Conservation (phyloP, 1,139 yeast genomes). For the Diutina pseudorugosa region DNA sequence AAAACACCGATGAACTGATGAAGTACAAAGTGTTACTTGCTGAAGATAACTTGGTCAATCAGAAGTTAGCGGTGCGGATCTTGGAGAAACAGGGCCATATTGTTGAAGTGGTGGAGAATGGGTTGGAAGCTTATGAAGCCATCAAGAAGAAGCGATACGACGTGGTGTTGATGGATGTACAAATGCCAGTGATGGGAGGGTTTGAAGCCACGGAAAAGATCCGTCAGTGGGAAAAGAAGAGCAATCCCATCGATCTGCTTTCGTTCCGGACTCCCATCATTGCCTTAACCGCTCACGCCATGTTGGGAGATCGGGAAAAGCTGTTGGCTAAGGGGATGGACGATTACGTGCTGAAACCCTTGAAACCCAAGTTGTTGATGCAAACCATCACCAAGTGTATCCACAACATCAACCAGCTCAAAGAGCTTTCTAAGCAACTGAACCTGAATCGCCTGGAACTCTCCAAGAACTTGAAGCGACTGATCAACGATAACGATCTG, state of each 20-base stretch:
- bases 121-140: constrained; percentile 72
- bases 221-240: constrained; percentile 77
- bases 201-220: constrained; percentile 82
- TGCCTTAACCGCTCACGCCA: constrained; percentile 85
- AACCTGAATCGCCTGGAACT: constrained; percentile 35
- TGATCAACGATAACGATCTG: not conserved
- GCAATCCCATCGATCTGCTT: constrained; percentile 58
- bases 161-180: constrained; percentile 85
- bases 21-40: constrained; percentile 68
- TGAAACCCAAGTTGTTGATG: constrained; percentile 69
- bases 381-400: constrained; percentile 80
- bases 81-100: constrained; percentile 74
- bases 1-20: constrained; percentile 67
- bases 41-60: constrained; percentile 80
- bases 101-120: constrained; percentile 78
- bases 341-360: constrained; percentile 76
- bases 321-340: constrained; percentile 87
- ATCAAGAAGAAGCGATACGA: constrained; percentile 56
- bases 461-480: constrained; percentile 29
- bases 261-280: constrained; percentile 70
- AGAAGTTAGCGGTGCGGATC: constrained; percentile 73
- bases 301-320: constrained; percentile 81
- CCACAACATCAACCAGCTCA: constrained; percentile 50
- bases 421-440: constrained; percentile 40
- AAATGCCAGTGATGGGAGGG: constrained; percentile 94